Percentiles rank a stretch among this genome's conserved stretches.
Conservation (phyloP, 2,329 filamentous ascomycete species). For the Sclerotinia minor region DNA sequence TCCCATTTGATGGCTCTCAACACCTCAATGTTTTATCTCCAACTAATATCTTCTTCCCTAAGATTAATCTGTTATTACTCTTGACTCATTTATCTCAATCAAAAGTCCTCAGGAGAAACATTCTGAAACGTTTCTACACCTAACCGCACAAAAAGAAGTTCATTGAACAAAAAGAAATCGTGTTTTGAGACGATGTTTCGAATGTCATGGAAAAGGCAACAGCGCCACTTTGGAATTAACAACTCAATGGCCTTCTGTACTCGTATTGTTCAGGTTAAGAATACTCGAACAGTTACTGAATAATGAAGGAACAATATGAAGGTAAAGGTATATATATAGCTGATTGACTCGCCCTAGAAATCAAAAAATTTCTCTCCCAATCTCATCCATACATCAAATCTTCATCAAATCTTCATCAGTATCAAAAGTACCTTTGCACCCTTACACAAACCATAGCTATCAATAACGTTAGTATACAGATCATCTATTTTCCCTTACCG, state of each 20-base stretch:
- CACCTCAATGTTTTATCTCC: neutral
- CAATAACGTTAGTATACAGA: no score
- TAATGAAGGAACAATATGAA: neutral
- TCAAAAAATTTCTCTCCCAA: neutral
- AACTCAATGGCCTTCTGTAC: no score
- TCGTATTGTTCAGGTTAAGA: no score
- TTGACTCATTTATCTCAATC: neutral
- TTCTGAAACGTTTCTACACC: neutral
- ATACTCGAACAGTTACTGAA: no score
- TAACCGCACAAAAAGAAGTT: neutral
- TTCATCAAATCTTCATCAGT: neutral
- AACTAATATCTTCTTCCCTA: neutral
- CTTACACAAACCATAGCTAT: neutral
- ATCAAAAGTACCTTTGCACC: neutral
- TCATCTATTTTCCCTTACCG: no score
- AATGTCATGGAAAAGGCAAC: neutral
- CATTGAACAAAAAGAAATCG: neutral
- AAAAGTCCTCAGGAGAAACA: neutral
- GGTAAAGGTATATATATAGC: neutral
- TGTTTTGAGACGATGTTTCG: neutral
- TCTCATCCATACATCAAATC: neutral
- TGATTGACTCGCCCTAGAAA: neutral
- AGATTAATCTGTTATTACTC: neutral
- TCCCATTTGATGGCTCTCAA: neutral
- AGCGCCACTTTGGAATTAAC: neutral